Evolutionary conservation across 2,329 filamentous ascomycete genomes (phyloP).

Genomic region (Penicillium sp.): DNA sequence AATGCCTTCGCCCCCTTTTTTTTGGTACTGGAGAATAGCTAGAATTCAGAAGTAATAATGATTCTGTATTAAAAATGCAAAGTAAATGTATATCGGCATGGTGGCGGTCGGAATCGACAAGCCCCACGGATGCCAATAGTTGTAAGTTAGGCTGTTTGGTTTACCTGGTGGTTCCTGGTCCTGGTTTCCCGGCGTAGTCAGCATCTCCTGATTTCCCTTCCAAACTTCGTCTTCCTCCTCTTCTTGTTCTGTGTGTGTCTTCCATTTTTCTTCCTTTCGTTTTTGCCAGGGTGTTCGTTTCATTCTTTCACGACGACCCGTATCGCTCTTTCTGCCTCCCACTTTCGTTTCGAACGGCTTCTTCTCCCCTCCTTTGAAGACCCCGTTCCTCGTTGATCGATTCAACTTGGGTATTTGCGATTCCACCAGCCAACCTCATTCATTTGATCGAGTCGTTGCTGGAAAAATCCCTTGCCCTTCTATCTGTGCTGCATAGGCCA

Average conservation of each 20-base stretch:
- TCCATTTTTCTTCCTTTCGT: constrained; percentile 32
- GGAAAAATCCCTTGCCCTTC: constrained; percentile 20
- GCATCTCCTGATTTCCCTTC: constrained; percentile 27
- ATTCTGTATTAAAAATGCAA: background rate
- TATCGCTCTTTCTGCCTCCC: constrained; percentile 34
- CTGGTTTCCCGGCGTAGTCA: constrained; percentile 17
- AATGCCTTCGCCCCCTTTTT: background rate
- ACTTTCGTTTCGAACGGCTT: constrained; percentile 34
- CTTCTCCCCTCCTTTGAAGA: constrained; percentile 13
- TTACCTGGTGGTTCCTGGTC: constrained; percentile 1
- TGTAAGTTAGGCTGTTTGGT: background rate
- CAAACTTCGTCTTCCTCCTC: constrained; percentile 20
- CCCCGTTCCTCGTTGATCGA: constrained; percentile 25
- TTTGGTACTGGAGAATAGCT: background rate
- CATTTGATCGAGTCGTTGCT: constrained; percentile 6
- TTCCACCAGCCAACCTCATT: constrained; percentile 11
- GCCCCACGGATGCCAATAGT: constrained; percentile 20
- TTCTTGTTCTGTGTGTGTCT: constrained; percentile 17
- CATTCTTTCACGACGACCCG: constrained; percentile 54
- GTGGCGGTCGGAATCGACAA: constrained; percentile 1
- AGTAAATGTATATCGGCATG: background rate
- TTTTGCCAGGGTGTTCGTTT: constrained; percentile 46
- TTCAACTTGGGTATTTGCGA: constrained; percentile 25
- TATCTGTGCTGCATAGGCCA: constrained; percentile 39
- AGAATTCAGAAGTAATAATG: background rate